Conservation (phyloP, 352 stramenopile genomes). For the Phytophthora capsici region DNA sequence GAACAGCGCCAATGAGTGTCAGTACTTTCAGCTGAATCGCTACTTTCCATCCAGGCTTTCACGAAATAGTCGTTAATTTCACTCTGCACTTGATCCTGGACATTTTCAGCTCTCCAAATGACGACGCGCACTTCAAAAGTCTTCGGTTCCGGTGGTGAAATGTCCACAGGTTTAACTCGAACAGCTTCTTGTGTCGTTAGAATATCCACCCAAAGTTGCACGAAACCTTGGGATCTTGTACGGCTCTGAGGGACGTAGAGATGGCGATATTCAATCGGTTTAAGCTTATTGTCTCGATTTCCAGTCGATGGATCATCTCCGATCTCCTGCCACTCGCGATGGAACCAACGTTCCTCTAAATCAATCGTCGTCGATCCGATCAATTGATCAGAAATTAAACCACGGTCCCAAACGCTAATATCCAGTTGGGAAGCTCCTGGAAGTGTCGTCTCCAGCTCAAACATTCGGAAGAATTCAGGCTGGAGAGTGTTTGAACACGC, state of each 20-base stretch:
- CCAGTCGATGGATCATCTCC: conserved; percentile 27
- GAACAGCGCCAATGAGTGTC: conserved; percentile 94
- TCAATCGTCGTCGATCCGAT: conserved; percentile 93
- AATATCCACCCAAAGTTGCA: conserved; percentile 93
- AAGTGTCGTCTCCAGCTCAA: conserved; percentile 70
- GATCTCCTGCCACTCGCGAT: conserved; percentile 83
- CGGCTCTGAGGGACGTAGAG: conserved; percentile 78
- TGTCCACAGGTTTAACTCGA: conserved; percentile 65
- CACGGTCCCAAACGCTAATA: conserved; percentile 83
- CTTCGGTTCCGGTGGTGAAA: conserved; percentile 67
- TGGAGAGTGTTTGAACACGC: conserved; percentile 80
- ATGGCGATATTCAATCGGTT: conserved; percentile 91
- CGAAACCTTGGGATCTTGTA: conserved; percentile 66
- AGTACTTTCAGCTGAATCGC: conserved; percentile 48
- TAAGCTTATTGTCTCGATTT: conserved; percentile 35
- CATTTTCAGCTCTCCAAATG: conserved; percentile 89
- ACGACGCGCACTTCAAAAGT: conserved; percentile 91
- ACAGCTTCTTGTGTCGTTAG: conserved; percentile 75
- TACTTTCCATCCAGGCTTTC: conserved; percentile 89
- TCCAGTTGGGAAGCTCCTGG: conserved; percentile 82
- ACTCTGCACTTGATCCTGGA: conserved; percentile 74
- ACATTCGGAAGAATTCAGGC: conserved; percentile 80
- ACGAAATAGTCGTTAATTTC: conserved; percentile 94
- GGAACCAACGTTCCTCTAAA: conserved; percentile 94
- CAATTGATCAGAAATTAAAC: conserved; percentile 81